Conservation (phyloP, 2,329 filamentous ascomycete genomes). For the Diaporthe citri region DNA sequence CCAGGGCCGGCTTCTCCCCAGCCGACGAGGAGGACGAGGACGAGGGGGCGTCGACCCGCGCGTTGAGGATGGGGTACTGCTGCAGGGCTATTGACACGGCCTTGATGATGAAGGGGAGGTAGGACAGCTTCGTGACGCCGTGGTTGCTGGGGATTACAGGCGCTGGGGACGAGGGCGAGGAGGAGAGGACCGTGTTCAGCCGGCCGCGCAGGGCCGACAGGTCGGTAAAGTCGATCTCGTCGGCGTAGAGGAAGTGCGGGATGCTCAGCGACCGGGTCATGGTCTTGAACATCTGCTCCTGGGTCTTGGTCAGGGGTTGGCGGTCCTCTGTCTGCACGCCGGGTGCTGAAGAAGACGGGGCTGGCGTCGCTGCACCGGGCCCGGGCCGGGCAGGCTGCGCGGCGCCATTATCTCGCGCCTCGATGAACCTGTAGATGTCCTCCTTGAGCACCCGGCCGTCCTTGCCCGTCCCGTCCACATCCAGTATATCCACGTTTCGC, state of each 20-base stretch:
- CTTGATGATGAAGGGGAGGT: slow-evolving; percentile 95
- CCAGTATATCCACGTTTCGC: slow-evolving; percentile 79
- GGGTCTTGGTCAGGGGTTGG: slow-evolving; percentile 80
- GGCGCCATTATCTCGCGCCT: slow-evolving; percentile 60
- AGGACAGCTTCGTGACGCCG: slow-evolving; percentile 76
- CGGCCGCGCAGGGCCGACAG: slow-evolving; percentile 79
- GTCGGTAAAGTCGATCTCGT: slow-evolving; percentile 85
- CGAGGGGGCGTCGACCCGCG: slow-evolving; percentile 77
- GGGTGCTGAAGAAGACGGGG: slow-evolving; percentile 47
- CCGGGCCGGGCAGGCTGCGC: slow-evolving; percentile 36
- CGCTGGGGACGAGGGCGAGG: slow-evolving; percentile 45
- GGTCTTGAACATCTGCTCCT: slow-evolving; percentile 95
- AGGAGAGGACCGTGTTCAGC: slow-evolving; percentile 75
- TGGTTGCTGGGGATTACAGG: slow-evolving; percentile 48
- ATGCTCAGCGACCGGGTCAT: slow-evolving; percentile 95
- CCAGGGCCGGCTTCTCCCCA: slow-evolving; percentile 77
- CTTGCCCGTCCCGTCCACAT: slow-evolving; percentile 87
- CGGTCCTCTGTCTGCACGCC: slow-evolving; percentile 76
- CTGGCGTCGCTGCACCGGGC: slow-evolving; percentile 33
- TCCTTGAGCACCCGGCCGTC: slow-evolving; percentile 94
- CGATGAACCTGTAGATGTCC: slow-evolving; percentile 82
- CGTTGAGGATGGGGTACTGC: slow-evolving; percentile 88
- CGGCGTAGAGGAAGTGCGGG: slow-evolving; percentile 95
- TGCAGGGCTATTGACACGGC: slow-evolving; percentile 88
- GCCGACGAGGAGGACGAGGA: slow-evolving; percentile 49